Evolutionary conservation across 2,329 filamentous ascomycete species (phyloP).

Genomic region (Aulographum hederae): DNA sequence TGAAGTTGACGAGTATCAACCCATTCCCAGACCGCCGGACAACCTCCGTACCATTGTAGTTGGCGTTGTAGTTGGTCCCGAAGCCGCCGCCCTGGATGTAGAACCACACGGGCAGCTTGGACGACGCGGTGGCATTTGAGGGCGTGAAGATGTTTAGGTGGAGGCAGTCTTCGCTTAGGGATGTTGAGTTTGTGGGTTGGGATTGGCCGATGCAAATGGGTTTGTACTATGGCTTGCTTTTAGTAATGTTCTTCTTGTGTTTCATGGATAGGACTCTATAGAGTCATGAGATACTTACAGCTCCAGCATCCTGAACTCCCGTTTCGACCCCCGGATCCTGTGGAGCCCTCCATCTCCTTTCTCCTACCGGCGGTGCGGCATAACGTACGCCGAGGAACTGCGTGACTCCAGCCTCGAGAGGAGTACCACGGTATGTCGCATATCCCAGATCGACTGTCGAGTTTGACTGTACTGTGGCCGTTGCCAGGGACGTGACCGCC

Average conservation of each 20-base stretch:
- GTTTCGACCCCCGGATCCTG: slow-evolving; percentile 31
- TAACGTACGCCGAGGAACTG: slow-evolving; percentile 46
- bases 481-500: too few species aligned
- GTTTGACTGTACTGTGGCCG: too few species aligned
- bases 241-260: too few species aligned
- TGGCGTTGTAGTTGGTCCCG: not conserved
- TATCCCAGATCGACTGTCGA: not conserved
- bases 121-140: slow-evolving; percentile 15
- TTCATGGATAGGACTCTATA: too few species aligned
- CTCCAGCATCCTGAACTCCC: slow-evolving; percentile 45
- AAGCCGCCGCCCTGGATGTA: slow-evolving; percentile 3
- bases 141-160: slow-evolving; percentile 24
- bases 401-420: not conserved
- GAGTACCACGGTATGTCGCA: not conserved
- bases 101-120: slow-evolving; percentile 3
- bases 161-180: slow-evolving; percentile 26
- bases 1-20: slow-evolving; percentile 11
- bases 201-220: too few species aligned
- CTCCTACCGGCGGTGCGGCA: slow-evolving; percentile 47
- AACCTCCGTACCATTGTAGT: slow-evolving; percentile 2
- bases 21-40: not conserved
- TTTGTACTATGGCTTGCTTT: too few species aligned
- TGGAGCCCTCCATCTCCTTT: slow-evolving; percentile 49
- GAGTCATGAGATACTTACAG: too few species aligned
- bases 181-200: slow-evolving; percentile 21